Evolutionary conservation across 1,139 yeast species (phyloP), one percentile per base, ranked within the genome.

Genomic region (Debaryomyces nepalensis): DNA sequence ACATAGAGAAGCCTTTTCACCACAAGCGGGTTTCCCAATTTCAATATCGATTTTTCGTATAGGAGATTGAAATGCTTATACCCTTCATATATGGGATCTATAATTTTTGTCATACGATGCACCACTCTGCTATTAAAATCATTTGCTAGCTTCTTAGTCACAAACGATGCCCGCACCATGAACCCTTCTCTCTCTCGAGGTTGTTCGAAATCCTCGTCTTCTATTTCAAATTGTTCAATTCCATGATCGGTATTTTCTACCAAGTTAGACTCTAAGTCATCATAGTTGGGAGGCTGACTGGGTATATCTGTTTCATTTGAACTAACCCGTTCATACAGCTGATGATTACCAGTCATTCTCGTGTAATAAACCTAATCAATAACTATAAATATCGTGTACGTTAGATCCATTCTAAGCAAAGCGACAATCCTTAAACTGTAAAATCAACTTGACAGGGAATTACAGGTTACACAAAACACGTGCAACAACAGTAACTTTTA

Each of bases 1-100:
- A 91, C 86, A 54, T 88, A 89, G 4, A 87, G 60, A 26, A 90
- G 70, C 34, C 98, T 71, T 52, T 86, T 86, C 27, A 90, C 81
- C 41, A 93, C 87, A 43, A 91, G 66, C 1, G 97, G 97, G 58
- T 91, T 90, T 7, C 97, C 97, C 22, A 87, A 53, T 50, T 79
- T 77, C 30, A 83, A 73, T 19, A 91, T 66, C 30, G 73, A 63
- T 31, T 67, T 64, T 52, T 90, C 96, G 43, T 81, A 69, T 35
- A 73, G 72, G 34, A 66, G 54, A 43, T 66, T 67, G 26, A 77
- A 46, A 41, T 62, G 71, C 38, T 65, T 64, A 58, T 81, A 81
- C 0, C 81, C 71, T 52, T 81, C 84, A 33, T 81, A 83, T 8
- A 87, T 75, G 0, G 95, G 95, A 53, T 85, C 93, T 31, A 84